phyloP scores from a whole-genome alignment of 257 asterid genomes.

The Pogostemon cablin region DNA sequence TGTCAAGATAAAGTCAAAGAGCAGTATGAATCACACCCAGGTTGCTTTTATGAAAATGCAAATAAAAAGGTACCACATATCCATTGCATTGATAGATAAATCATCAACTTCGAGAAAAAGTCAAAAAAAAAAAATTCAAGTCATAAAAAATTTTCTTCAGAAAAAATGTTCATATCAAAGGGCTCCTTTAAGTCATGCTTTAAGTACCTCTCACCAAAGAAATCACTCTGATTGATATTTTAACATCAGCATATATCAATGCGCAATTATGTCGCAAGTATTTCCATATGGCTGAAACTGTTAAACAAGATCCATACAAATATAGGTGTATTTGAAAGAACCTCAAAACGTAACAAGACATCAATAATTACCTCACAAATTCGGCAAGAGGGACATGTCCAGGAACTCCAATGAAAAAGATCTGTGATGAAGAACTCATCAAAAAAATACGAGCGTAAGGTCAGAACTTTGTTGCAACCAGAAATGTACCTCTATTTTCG shows the following conservation, averaged over 20 bases:
- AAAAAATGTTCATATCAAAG: background rate
- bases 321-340: constrained; percentile 12
- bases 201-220: constrained; percentile 10
- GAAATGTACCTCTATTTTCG: constrained; percentile 66
- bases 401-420: constrained; percentile 97
- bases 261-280: background rate
- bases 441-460: constrained; percentile 31
- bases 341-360: constrained; percentile 21
- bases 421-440: constrained; percentile 50
- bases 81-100: background rate
- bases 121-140: background rate
- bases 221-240: constrained; percentile 10
- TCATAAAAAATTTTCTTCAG: background rate
- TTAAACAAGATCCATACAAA: background rate
- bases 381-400: constrained; percentile 96
- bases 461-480: constrained; percentile 28
- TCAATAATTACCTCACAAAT: constrained; percentile 70
- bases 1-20: constrained; percentile 2
- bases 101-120: constrained; percentile 12
- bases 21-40: constrained; percentile 7
- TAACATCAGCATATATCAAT: background rate
- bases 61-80: constrained; percentile 21
- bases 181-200: constrained; percentile 19
- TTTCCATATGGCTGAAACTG: constrained; percentile 9
- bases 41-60: constrained; percentile 18